A percentile compares a stretch with the other conserved stretches of the same genome.
These are phyloP conservation scores for Globisporangium sylvaticum DNA, from an alignment of 352 stramenopile species.

Conservation along the genomic window DNA sequence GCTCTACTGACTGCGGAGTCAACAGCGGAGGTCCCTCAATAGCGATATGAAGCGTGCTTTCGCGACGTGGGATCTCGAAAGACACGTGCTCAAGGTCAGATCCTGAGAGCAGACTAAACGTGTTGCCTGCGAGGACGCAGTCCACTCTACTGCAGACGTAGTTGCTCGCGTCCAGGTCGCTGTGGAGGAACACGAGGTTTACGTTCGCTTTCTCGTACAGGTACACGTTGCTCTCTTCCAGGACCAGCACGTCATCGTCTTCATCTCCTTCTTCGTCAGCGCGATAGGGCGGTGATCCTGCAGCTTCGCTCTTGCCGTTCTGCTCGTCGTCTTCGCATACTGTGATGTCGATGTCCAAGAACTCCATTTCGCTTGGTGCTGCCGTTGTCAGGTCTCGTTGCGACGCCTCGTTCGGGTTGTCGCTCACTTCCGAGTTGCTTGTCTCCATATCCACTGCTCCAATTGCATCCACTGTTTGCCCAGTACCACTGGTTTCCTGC, in stretches of 20 bases:
- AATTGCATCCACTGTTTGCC: not conserved
- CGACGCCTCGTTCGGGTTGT: not conserved
- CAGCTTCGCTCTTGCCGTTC: not conserved
- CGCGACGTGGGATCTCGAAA: conserved; percentile 48
- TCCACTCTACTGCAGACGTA: conserved; percentile 58
- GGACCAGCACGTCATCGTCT: conserved; percentile 17
- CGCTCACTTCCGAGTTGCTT: not conserved
- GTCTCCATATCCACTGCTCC: not conserved
- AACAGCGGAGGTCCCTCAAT: conserved; percentile 52
- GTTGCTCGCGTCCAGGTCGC: conserved; percentile 33
- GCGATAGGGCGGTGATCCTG: not conserved
- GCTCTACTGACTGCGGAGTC: conserved; percentile 37
- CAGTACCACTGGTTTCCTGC: not conserved
- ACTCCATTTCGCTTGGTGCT: not conserved
- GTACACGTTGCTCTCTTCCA: conserved; percentile 57
- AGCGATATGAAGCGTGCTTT: conserved; percentile 47
- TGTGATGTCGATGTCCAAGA: conserved; percentile 1
- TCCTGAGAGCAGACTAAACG: conserved; percentile 40
- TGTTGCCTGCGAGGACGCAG: conserved; percentile 49
- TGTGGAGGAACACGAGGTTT: conserved; percentile 46
- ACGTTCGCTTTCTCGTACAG: conserved; percentile 53
- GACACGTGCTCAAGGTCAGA: conserved; percentile 23
- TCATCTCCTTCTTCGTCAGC: not conserved
- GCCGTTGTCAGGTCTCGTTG: not conserved
- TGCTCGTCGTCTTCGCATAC: conserved; percentile 5